phyloP scores from a whole-genome alignment of 2,329 filamentous ascomycete species.

The Exophiala sp. region DNA sequence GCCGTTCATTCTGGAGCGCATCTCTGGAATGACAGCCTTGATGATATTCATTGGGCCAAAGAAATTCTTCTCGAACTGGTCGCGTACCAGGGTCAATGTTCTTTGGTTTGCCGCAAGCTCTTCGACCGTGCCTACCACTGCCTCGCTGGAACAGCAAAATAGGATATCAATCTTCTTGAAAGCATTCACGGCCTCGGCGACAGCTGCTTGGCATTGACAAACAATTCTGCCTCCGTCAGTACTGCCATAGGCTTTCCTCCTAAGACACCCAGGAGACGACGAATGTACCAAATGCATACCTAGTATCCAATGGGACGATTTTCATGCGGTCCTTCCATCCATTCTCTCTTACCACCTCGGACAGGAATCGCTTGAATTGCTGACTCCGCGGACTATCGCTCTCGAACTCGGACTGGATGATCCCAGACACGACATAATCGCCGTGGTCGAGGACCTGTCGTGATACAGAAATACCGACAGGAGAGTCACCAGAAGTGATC shows the following conservation, averaged over 20 bases:
- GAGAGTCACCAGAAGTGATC: constrained; percentile 77
- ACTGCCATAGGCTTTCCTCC: neutral
- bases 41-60: constrained; percentile 96
- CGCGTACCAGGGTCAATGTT: constrained; percentile 71
- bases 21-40: constrained; percentile 73
- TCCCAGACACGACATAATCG: constrained; percentile 79
- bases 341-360: constrained; percentile 53
- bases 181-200: constrained; percentile 75
- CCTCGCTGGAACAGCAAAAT: constrained; percentile 83
- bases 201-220: constrained; percentile 71
- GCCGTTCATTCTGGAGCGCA: constrained; percentile 73
- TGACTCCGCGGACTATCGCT: constrained; percentile 64
- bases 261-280: neutral
- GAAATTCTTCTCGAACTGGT: constrained; percentile 92
- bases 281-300: constrained; percentile 34
- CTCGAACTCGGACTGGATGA: constrained; percentile 72
- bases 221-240: constrained; percentile 44
- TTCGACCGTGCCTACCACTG: constrained; percentile 83
- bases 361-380: constrained; percentile 74
- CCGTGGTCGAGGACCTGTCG: constrained; percentile 80
- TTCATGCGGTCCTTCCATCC: constrained; percentile 75
- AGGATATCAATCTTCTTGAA: constrained; percentile 88
- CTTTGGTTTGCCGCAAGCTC: constrained; percentile 69
- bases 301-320: constrained; percentile 54
- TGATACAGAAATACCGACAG: constrained; percentile 75